Base-by-base conservation (phyloP, 441 rosid genomes). In the Breynia disticha region DNA sequence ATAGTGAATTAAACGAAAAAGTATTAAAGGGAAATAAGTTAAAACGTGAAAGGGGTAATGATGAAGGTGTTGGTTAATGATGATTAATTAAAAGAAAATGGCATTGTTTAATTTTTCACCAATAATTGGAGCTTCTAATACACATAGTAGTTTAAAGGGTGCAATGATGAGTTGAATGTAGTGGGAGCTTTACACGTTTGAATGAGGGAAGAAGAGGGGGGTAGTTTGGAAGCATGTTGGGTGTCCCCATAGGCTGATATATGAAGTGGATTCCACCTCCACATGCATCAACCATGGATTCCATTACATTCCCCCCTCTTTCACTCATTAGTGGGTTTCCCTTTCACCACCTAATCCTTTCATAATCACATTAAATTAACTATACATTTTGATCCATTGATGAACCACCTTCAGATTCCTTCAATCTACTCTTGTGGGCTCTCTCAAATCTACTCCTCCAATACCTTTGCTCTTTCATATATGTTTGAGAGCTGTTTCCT, bases 261-360 rank as follows among this genome's bases (percentile, higher is more conserved):
- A 72, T 75, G 19, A 72, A 77, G 87, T 87, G 93, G 96, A 80
- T 72, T 80, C 96, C 90, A 84, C 80, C 96, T 82, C 90, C 76
- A 70, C 87, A 74, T 77, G 70, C 87, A 74, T 77, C 87, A 78
- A 81, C 81, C 79, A 68, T 46, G 59, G 35, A 28, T 28, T 28
- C 4, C n/a, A n/a, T n/a, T 45, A 61, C 66, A 59, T 55, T 55
- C 67, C 67, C 66, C 50, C 15, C 12, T 15, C 16, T 46, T 72
- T 68, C 68, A 69, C 71, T 59, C 8, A 35, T 24, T 68, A 72
- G 93, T 73, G 90, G 84, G 79, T 75, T 72, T 87, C 84, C 66
- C 70, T 87, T 82, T 82, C 96, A 76, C 80, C 81, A 82, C 87
- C 96, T 74, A 87, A 84, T 77, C 76, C 76, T 71, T 63, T 69